Evolutionary conservation across 2,329 filamentous ascomycete genomes (phyloP).

Genomic region (Colletotrichum sp.): DNA sequence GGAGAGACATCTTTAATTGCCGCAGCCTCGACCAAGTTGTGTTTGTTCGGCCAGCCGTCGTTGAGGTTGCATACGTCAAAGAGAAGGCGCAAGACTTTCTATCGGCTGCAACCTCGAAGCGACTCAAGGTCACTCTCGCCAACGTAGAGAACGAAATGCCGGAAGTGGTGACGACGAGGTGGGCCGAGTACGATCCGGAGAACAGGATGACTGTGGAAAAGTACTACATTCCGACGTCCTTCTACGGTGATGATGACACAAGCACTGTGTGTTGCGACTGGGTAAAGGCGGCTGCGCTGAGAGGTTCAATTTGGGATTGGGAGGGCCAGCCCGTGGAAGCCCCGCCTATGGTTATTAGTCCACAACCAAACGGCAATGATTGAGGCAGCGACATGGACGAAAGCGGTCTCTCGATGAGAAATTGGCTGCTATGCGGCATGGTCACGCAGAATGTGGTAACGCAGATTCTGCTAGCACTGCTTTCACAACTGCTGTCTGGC

Average conservation of each 20-base stretch:
- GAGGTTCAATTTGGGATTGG: constrained; percentile 45
- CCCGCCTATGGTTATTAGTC: neutral
- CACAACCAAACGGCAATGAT: neutral
- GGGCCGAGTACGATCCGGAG: constrained; percentile 39
- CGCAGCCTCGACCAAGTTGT: constrained; percentile 44
- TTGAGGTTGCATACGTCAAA: constrained; percentile 41
- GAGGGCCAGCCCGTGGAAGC: constrained; percentile 18
- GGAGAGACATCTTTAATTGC: constrained; percentile 41
- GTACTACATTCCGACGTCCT: constrained; percentile 42
- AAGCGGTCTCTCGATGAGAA: neutral
- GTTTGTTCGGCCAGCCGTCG: constrained; percentile 40
- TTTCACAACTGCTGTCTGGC: neutral
- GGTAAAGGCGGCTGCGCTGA: constrained; percentile 43
- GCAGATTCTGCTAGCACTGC: neutral
- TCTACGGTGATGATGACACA: constrained; percentile 41
- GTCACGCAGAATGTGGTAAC: neutral
- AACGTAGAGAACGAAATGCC: constrained; percentile 20
- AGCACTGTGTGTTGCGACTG: constrained; percentile 42
- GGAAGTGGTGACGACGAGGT: constrained; percentile 29
- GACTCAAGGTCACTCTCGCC: constrained; percentile 25
- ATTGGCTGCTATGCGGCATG: neutral
- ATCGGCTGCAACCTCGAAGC: constrained; percentile 27
- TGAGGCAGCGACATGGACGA: neutral
- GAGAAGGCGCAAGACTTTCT: constrained; percentile 38
- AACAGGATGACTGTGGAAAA: constrained; percentile 41